Evolutionary conservation across 2,329 filamentous ascomycete genomes (phyloP).

Genomic region (Lachnellula subtilissima): DNA sequence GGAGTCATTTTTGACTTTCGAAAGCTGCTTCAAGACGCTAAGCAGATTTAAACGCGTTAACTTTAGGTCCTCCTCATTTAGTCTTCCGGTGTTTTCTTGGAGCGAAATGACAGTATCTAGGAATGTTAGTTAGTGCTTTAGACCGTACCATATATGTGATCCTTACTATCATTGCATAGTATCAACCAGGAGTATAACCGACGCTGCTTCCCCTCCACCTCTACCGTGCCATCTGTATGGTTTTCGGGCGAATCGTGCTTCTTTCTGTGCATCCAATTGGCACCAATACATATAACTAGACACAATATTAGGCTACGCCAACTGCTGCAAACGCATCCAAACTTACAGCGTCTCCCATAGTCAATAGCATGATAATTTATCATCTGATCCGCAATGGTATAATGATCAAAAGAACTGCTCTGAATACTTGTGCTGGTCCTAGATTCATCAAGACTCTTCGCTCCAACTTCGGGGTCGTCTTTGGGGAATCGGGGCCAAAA

Average conservation of each 20-base stretch:
- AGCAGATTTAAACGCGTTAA: constrained; percentile 50
- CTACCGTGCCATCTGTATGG: constrained; percentile 33
- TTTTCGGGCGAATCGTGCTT: constrained; percentile 25
- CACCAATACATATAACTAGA: constrained; percentile 64
- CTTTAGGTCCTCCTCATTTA: constrained; percentile 23
- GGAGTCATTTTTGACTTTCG: constrained; percentile 41
- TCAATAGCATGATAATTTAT: constrained; percentile 73
- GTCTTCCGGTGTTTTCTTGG: constrained; percentile 49
- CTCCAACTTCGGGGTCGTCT: constrained; percentile 23
- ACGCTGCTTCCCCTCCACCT: constrained; percentile 34
- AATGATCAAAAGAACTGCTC: constrained; percentile 29
- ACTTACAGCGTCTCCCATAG: constrained; percentile 57
- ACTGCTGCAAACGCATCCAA: background rate
- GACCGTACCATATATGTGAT: background rate
- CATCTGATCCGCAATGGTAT: constrained; percentile 60
- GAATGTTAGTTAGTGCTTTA: constrained; percentile 1
- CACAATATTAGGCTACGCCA: constrained; percentile 6
- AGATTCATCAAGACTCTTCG: constrained; percentile 10
- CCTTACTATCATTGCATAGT: constrained; percentile 57
- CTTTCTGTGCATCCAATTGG: constrained; percentile 54
- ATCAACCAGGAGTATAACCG: constrained; percentile 69
- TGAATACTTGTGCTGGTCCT: background rate
- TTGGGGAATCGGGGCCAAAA: constrained; percentile 13
- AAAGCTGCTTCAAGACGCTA: constrained; percentile 58
- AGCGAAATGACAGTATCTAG: constrained; percentile 65